phyloP scores from a whole-genome alignment of 495 filamentous ascomycete genomes.

The Tetracladium marchalianum region DNA sequence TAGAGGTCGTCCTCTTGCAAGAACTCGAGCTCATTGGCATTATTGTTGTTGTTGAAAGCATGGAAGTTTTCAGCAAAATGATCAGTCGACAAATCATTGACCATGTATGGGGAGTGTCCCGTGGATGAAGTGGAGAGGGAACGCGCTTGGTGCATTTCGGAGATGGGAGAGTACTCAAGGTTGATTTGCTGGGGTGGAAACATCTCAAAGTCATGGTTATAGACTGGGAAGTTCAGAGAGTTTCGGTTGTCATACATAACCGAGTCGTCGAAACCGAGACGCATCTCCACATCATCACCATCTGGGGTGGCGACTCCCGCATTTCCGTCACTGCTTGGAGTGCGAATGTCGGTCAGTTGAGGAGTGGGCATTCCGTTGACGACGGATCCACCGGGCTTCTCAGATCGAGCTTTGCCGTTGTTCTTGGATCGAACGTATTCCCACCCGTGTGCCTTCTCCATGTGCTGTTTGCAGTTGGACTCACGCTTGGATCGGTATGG shows the following conservation, averaged over 20 bases:
- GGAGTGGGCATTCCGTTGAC: conserved; percentile 15
- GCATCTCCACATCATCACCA: conserved; percentile 8
- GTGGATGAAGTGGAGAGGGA: background rate
- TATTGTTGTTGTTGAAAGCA: conserved; percentile 3
- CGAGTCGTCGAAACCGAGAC: background rate
- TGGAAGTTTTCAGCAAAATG: conserved; percentile 11
- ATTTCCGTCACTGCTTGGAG: conserved; percentile 18
- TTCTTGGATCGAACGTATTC: conserved; percentile 84
- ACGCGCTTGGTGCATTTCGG: conserved; percentile 8
- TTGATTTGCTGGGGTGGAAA: conserved; percentile 12
- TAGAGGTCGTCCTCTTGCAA: conserved; percentile 50
- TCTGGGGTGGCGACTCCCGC: conserved; percentile 11
- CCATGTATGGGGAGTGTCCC: conserved; percentile 14
- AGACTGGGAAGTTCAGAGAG: conserved; percentile 16
- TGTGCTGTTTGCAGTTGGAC: conserved; percentile 98
- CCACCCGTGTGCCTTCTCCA: conserved; percentile 96
- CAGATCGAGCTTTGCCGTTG: conserved; percentile 53
- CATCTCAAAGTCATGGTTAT: conserved; percentile 11
- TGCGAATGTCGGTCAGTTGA: conserved; percentile 14
- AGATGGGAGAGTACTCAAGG: conserved; percentile 17
- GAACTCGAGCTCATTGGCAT: conserved; percentile 31
- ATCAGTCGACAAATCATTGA: conserved; percentile 12
- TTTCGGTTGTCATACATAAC: conserved; percentile 7
- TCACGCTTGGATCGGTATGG: conserved; percentile 90
- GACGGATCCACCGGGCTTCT: conserved; percentile 5